phyloP scores from a whole-genome alignment of 495 filamentous ascomycete species.

The Talaromyces borbonicus region DNA sequence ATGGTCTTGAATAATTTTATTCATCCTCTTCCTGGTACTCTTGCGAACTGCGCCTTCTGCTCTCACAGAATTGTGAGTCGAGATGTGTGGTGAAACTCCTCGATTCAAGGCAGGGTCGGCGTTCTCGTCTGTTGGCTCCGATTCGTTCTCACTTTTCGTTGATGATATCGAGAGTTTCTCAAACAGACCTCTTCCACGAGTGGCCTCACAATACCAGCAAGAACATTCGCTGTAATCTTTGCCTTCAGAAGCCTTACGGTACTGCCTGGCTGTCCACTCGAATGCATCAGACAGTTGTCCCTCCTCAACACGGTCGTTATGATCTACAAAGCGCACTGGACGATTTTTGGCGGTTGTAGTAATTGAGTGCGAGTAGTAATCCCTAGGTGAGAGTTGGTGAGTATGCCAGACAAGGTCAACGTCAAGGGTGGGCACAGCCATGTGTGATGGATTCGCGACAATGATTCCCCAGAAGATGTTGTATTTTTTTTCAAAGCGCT shows the following conservation, averaged over 20 bases:
- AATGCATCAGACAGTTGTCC: slow-evolving; percentile 51
- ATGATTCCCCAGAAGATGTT: slow-evolving; percentile 60
- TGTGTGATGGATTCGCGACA: slow-evolving; percentile 35
- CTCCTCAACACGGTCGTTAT: slow-evolving; percentile 77
- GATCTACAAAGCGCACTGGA: slow-evolving; percentile 50
- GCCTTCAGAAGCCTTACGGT: slow-evolving; percentile 46
- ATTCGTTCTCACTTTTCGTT: slow-evolving; percentile 21
- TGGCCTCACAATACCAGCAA: slow-evolving; percentile 86
- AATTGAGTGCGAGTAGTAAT: slow-evolving; percentile 51
- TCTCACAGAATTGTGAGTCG: slow-evolving; percentile 49
- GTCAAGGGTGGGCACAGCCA: slow-evolving; percentile 73
- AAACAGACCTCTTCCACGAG: slow-evolving; percentile 44
- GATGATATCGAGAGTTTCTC: slow-evolving; percentile 30
- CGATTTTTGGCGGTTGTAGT: neutral
- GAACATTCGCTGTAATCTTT: slow-evolving; percentile 73
- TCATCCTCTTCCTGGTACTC: neutral
- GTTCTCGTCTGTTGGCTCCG: slow-evolving; percentile 35
- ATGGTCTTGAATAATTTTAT: neutral
- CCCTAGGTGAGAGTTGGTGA: slow-evolving; percentile 50
- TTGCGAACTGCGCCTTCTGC: neutral
- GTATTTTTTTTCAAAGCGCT: slow-evolving; percentile 59
- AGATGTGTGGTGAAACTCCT: slow-evolving; percentile 59
- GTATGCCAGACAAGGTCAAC: slow-evolving; percentile 76
- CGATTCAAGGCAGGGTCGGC: slow-evolving; percentile 43
- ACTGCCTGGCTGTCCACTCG: slow-evolving; percentile 63